Conservation (phyloP, 495 filamentous ascomycete species). For the Apodospora peruviana region DNA sequence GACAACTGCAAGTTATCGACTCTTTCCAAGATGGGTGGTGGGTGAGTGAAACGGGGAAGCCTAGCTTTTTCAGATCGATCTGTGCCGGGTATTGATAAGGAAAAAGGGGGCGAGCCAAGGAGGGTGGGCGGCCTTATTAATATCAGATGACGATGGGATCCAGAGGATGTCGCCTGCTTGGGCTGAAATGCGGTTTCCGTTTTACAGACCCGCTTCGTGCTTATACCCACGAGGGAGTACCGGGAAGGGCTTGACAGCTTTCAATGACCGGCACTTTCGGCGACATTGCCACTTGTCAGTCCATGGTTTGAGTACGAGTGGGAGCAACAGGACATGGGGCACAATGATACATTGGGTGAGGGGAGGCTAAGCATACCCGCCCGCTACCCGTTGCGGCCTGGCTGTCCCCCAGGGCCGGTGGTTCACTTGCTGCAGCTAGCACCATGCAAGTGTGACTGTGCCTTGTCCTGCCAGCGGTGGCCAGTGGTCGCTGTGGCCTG, state of each 20-base stretch:
- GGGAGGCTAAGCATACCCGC: constrained; percentile 26
- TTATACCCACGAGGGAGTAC: not conserved
- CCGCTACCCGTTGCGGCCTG: constrained; percentile 19
- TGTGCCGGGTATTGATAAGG: constrained; percentile 4
- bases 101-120: constrained; percentile 7
- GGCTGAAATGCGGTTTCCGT: constrained; percentile 31
- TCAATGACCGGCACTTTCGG: constrained; percentile 29
- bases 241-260: constrained; percentile 16
- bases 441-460: constrained; percentile 1
- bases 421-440: not conserved
- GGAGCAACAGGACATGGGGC: constrained; percentile 2
- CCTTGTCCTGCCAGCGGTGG: not conserved
- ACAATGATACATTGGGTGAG: constrained; percentile 3
- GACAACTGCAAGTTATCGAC: not conserved
- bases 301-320: constrained; percentile 26
- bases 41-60: not conserved
- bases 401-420: constrained; percentile 8
- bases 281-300: constrained; percentile 37
- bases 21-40: not conserved
- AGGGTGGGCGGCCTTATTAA: constrained; percentile 3
- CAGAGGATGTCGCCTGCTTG: constrained; percentile 25
- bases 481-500: not conserved
- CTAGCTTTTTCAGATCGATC: constrained; percentile 2
- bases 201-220: constrained; percentile 5
- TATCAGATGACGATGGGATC: constrained; percentile 15